Percentiles rank a stretch among this genome's conserved stretches.
These are phyloP conservation scores for Iberis amara DNA, from an alignment of 441 rosid genomes.

Conservation along the genomic window DNA sequence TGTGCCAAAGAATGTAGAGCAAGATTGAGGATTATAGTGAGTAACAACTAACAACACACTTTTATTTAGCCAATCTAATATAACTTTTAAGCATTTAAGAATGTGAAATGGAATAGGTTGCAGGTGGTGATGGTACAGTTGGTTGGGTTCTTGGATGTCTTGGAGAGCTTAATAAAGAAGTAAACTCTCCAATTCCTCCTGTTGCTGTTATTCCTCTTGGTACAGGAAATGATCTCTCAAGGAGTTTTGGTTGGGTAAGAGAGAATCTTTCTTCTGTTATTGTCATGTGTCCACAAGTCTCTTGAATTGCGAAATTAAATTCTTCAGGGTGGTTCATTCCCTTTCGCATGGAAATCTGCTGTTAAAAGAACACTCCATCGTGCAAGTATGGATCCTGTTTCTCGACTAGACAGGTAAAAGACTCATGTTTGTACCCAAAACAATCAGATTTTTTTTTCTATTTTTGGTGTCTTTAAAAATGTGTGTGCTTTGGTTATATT, in stretches of 20 bases:
- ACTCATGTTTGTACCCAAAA: neutral
- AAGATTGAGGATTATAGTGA: conserved; percentile 61
- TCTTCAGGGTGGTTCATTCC: conserved; percentile 77
- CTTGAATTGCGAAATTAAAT: neutral
- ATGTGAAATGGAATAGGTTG: conserved; percentile 41
- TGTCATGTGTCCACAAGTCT: conserved; percentile 8
- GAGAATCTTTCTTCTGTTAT: conserved; percentile 26
- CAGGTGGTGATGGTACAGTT: conserved; percentile 88
- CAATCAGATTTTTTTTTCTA: neutral
- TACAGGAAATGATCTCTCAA: conserved; percentile 80
- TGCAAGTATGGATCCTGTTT: conserved; percentile 48
- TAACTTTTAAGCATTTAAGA: neutral
- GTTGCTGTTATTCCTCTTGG: conserved; percentile 80
- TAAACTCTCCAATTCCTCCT: conserved; percentile 60
- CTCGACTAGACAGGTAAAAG: conserved; percentile 61
- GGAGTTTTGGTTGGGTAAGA: conserved; percentile 87
- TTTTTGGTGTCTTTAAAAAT: neutral
- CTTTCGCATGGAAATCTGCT: conserved; percentile 82
- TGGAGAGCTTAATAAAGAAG: conserved; percentile 47
- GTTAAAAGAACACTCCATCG: conserved; percentile 61
- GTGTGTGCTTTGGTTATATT: conserved; percentile 4
- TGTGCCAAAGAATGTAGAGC: conserved; percentile 67
- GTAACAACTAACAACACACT: conserved; percentile 16
- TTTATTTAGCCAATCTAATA: no score
- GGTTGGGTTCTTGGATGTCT: conserved; percentile 67